phyloP scores from a whole-genome alignment of 2,329 filamentous ascomycete species.

The Aspergillus sp. region DNA sequence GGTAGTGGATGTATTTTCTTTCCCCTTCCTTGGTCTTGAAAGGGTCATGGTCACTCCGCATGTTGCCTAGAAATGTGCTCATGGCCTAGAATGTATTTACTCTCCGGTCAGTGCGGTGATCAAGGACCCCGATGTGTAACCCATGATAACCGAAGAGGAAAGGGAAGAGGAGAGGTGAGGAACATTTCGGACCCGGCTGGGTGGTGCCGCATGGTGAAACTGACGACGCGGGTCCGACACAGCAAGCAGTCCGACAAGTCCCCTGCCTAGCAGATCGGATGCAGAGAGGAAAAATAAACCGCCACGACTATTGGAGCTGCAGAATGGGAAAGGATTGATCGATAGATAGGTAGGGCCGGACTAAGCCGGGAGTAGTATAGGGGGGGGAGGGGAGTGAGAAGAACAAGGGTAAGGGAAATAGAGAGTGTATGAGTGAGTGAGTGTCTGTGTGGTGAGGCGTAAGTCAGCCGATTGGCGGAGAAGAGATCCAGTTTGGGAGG shows the following conservation, averaged over 20 bases:
- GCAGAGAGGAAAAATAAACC: background rate
- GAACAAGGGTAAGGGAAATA: too few species aligned
- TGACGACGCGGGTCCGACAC: background rate
- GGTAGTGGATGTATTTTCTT: too few species aligned
- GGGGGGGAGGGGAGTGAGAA: background rate
- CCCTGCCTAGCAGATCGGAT: background rate
- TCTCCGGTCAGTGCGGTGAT: background rate
- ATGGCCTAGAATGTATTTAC: background rate
- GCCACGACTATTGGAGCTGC: background rate
- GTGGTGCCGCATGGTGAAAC: background rate
- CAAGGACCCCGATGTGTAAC: background rate
- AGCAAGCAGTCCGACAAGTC: background rate
- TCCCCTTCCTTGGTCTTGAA: too few species aligned
- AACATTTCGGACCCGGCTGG: conserved; percentile 1
- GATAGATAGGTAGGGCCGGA: background rate
- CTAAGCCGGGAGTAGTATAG: background rate
- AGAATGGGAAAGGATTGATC: background rate
- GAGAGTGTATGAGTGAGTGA: background rate
- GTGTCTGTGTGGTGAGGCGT: background rate
- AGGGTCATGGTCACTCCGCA: too few species aligned
- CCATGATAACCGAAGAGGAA: background rate
- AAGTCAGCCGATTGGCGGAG: conserved; percentile 7
- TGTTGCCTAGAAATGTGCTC: too few species aligned
- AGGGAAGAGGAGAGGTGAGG: background rate
- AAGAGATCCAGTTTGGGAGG: too few species aligned